Evolutionary conservation across 2,329 filamentous ascomycete species (phyloP), one percentile per base, ranked within the genome.

Genomic region (Monilinia laxa): DNA sequence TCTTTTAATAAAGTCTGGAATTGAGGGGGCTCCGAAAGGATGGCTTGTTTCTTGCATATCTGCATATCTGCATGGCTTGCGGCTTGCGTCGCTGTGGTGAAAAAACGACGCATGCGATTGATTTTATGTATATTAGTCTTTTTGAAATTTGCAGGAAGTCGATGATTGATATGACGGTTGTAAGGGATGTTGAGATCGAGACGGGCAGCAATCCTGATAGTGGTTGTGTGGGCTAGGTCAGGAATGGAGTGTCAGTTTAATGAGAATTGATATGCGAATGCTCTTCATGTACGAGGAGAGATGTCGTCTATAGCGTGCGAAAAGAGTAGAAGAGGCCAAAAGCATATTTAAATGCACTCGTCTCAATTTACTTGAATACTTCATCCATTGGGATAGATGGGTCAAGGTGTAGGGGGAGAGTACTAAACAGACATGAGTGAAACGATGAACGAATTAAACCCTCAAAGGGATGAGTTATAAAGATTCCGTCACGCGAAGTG

Each of bases 81-180:
- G 9, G 28, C 20, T 49, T 38, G 28, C 12, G 12, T 18, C 45
- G 12, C 10, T n/a, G 45, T 20, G 14, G 20, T n/a, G 2, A 14
- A 38, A 38, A 49, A 12, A 51, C 4, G 14, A 51, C 10, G 28
- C 45, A 51, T n/a, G 28, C n/a, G 45, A 38, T 51, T 51, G n/a
- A 20, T 18, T 14, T 51, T 51, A 35, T 60, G 58, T 60, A 60
- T 38, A 51, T 51, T 51, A 60, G 45, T 18, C 45, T 38, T 60
- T 4, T 59, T 23, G 3, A 49, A n/a, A 11, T 60, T 23, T 38
- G 28, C 14, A 38, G 42, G 20, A 35, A 35, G 42, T 9, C 42
- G 49, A 35, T 28, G 20, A 49, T 23, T 28, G 12, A 23, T 49
- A 20, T 23, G 42, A 23, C 38, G 3, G 0, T 35, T 35, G 6